Base-by-base conservation (phyloP, 257 asterid genomes). In the Solanum clarkiae region DNA sequence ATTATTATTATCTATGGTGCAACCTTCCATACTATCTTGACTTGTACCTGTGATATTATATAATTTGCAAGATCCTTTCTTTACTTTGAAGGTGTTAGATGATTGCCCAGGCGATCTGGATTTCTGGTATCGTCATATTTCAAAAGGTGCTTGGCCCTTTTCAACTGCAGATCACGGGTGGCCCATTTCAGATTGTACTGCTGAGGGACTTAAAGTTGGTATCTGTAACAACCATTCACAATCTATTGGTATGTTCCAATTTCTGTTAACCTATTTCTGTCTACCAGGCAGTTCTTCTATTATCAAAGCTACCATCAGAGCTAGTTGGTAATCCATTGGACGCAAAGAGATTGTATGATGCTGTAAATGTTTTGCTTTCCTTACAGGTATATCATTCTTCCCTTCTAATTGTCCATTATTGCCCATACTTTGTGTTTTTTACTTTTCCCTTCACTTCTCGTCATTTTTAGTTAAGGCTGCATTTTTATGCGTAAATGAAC, bases 111-210 rank as follows among this genome's bases (percentile, higher is more conserved):
- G 99, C 49, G 84, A 95, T 88, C 94, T 95, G 57, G 89, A 86
- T 87, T 83, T 11, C 82, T 97, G 98, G 98, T 94, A 92, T 87
- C 98, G 99, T 47, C 99, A 97, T 91, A 93, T 97, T 88, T 97
- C 99, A 55, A 97, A 97, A 94, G 99, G 99, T 59, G 99, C 99
- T 88, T 97, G 99, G 99, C 99, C 99, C 59, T 97, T 97, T 87
- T 97, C 99, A 69, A 94, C 97, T 36, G 97, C 94, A 84, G 99
- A 97, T 88, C 99, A 97, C 84, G 99, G 99, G 84, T 97, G 99
- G 99, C 99, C 99, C 69, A 95, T 97, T 86, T 97, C 99, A 42
- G 99, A 97, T 91, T 97, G 99, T 92, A 93, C 99, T 26, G 98
- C 99, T 20, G 99, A 97, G 93, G 99, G 99, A 87, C 90, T 95